Evolutionary conservation across 306 rosid species (phyloP), one percentile per base, ranked within the genome.

Genomic region (Acmispon strigosus): DNA sequence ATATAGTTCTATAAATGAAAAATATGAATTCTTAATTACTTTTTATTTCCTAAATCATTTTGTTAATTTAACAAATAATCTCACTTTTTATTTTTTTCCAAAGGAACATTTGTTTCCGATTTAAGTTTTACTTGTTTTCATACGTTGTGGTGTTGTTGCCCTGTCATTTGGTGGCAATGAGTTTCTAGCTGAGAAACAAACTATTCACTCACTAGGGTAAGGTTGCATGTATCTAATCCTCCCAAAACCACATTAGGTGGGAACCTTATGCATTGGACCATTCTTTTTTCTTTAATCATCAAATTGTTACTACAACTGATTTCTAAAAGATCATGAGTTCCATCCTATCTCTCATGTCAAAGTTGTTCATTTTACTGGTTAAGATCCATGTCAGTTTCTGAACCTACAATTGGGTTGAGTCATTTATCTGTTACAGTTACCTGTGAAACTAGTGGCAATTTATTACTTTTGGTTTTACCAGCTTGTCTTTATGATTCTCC

Each of bases 391-490:
- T 34, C 55, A 43, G 68, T 22, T 51, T 66, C 72, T 66, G 57
- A 72, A 72, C 76, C 63, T 52, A 20, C 53, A 71, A 59, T 70
- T 65, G 72, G 48, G 42, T 32, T 51, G 18, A 59, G 62, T 32
- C 52, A 12, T 57, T 75, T 49, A 50, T 36, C 24, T 73, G 29
- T 50, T 27, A 17, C 24, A 48, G 5, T 53, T 12, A 10, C 50
- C 48, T 42, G 8, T 66, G 47, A 66, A 67, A 49, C 62, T 42
- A 34, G 49, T 52, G 34, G 22, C 19, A 20, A 11, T 44, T 65
- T 36, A 53, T 58, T 22, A 54, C 34, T 19, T 22, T 19, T 34
- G 27, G 10, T 52, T 44, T 53, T 61, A 37, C 12, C 41, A 59
- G 15, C 50, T 15, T 59, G 70, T 55, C 75, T 41, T 27, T 56